Evolutionary conservation across 805 yeast species (phyloP), one percentile per base, ranked within the genome.

Genomic region (Schwanniomyces vanrijiae): DNA sequence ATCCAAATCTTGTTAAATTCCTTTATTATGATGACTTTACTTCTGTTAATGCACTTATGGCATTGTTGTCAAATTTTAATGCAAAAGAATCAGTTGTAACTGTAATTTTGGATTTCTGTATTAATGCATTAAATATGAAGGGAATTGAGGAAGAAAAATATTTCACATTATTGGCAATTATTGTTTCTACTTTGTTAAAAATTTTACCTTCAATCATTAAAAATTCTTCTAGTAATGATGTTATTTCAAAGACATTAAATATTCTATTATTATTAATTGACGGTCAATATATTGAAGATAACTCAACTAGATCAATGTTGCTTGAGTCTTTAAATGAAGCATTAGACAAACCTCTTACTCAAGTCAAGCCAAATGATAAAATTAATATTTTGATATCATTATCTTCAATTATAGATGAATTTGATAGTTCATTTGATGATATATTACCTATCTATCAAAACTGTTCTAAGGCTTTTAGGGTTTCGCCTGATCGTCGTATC

Each of bases 1-100:
- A 54, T 3, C 68, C 71, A 4, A 68, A 69, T 19, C 71, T 84
- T 33, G 67, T 75, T 40, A 71, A 72, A 11, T 80, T 85, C 48
- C 64, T 89, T 38, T 75, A 75, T 46, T 65, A 74, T 45, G 86
- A 87, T 51, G 77, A 84, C 40, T 73, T 66, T 43, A 71, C 78
- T 1, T 79, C 90, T 6, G 74, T 79, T 0, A 61, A 55, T 11
- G 82, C 90, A 2, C 61, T 90, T 29, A 69, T 86, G 55, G 66
- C 75, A 2, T 67, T 86, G 8, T 58, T 90, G 41, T 66, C 72
- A 1, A 78, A 80, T 55, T 61, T 66, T 1, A 73, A 78, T 46
- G 84, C 86, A 2, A 91, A 90, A 58, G 89, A 83, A 34, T 49
- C 82, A 0, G 96, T 90, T 2, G 56, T 84, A 8, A 56, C 68